Conservation (phyloP, 352 stramenopile genomes). For the Pythium scleroteichum region DNA sequence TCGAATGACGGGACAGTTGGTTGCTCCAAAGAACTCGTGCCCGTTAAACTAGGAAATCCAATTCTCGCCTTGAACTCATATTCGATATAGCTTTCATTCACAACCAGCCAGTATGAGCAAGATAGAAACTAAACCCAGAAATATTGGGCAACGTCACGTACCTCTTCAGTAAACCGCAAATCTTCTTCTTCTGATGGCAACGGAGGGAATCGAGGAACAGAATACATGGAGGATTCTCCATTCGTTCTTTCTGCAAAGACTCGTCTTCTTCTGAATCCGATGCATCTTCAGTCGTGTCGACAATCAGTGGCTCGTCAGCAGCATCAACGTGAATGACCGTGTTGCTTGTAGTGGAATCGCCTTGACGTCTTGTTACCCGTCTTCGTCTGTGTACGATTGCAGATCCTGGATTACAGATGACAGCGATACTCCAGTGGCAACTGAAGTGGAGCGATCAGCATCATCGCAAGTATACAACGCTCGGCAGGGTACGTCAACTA, state of each 20-base stretch:
- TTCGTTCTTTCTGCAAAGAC: slow-evolving; percentile 39
- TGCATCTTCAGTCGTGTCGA: slow-evolving; percentile 30
- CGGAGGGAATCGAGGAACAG: slow-evolving; percentile 95
- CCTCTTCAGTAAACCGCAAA: slow-evolving; percentile 75
- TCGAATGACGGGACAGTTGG: slow-evolving; percentile 16
- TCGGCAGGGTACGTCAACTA: slow-evolving; percentile 1
- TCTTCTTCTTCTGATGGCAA: slow-evolving; percentile 91
- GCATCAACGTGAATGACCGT: slow-evolving; percentile 34
- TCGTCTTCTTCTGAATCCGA: slow-evolving; percentile 52
- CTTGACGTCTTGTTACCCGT: slow-evolving; percentile 12
- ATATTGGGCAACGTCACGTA: slow-evolving; percentile 42
- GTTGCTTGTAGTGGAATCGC: slow-evolving; percentile 28
- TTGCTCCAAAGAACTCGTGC: background rate
- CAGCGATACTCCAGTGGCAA: slow-evolving; percentile 90
- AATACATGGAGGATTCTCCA: slow-evolving; percentile 67
- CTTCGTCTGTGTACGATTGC: slow-evolving; percentile 55
- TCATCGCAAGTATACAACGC: background rate
- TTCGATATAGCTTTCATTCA: slow-evolving; percentile 63
- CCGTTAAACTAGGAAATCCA: background rate
- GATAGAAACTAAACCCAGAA: slow-evolving; percentile 71
- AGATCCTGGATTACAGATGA: slow-evolving; percentile 83
- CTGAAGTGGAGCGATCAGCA: slow-evolving; percentile 38
- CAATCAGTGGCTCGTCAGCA: slow-evolving; percentile 16
- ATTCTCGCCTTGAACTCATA: slow-evolving; percentile 55
- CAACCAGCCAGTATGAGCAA: background rate